These are phyloP conservation scores for Lasiosphaeris hirsuta DNA, from an alignment of 495 filamentous ascomycete species.

Conservation along the genomic window DNA sequence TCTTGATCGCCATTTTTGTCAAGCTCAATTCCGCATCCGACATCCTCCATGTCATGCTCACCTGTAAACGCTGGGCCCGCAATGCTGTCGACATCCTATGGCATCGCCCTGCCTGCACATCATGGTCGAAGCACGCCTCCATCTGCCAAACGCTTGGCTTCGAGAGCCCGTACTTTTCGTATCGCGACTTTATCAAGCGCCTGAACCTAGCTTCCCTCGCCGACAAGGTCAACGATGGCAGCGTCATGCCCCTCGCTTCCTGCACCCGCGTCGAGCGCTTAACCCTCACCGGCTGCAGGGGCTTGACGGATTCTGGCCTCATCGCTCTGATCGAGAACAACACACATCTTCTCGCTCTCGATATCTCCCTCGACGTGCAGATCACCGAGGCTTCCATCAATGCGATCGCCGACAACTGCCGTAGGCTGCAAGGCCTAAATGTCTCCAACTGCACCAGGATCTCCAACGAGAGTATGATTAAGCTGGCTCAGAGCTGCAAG, in stretches of 20 bases:
- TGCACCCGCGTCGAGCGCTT: slow-evolving; percentile 93
- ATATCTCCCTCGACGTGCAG: slow-evolving; percentile 75
- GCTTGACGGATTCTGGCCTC: slow-evolving; percentile 79
- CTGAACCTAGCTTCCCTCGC: slow-evolving; percentile 82
- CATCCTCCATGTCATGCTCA: slow-evolving; percentile 83
- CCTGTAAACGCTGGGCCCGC: slow-evolving; percentile 86
- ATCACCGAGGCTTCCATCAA: slow-evolving; percentile 82
- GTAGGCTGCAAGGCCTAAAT: slow-evolving; percentile 86
- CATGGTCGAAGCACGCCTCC: slow-evolving; percentile 70
- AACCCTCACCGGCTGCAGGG: slow-evolving; percentile 86
- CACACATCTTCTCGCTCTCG: slow-evolving; percentile 78
- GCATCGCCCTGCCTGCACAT: slow-evolving; percentile 88
- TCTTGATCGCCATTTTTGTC: slow-evolving; percentile 87
- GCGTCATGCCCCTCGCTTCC: slow-evolving; percentile 70
- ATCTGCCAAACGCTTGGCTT: slow-evolving; percentile 74
- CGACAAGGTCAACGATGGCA: slow-evolving; percentile 80
- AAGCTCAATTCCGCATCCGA: slow-evolving; percentile 73
- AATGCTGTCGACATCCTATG: slow-evolving; percentile 92
- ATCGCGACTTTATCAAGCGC: slow-evolving; percentile 81
- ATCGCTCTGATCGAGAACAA: slow-evolving; percentile 77
- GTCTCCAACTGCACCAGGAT: slow-evolving; percentile 81
- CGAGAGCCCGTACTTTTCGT: slow-evolving; percentile 71
- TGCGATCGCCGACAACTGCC: slow-evolving; percentile 76
- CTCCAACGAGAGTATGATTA: slow-evolving; percentile 77
- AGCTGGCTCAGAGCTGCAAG: slow-evolving; percentile 78